These are phyloP conservation scores for Xylariaceae sp. DNA, from an alignment of 2,329 filamentous ascomycete genomes.

Conservation along the genomic window DNA sequence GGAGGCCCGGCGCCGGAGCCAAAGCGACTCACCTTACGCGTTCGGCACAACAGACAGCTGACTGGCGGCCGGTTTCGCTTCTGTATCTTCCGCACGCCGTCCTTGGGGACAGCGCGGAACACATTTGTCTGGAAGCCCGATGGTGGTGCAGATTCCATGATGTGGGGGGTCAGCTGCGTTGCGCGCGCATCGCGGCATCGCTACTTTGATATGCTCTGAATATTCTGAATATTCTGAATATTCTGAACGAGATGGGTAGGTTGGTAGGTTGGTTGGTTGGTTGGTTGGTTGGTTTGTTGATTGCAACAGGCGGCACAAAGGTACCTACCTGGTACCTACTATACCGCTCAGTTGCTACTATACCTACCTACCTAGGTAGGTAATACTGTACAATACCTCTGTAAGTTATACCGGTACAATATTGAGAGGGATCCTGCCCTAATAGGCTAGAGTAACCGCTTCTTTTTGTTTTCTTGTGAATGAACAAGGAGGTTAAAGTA, in stretches of 20 bases:
- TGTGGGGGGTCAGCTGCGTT: conserved; percentile 23
- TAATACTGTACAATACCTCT: too few species aligned
- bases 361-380: not conserved
- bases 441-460: not conserved
- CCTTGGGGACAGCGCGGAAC: conserved; percentile 34
- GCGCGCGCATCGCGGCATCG: conserved; percentile 1
- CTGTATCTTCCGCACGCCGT: conserved; percentile 34
- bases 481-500: too few species aligned
- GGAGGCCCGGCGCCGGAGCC: not conserved
- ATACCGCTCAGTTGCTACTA: not conserved
- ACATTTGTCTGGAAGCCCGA: conserved; percentile 32
- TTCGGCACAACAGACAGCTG: conserved; percentile 33
- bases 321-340: not conserved
- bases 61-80: conserved; percentile 35
- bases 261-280: too few species aligned
- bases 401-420: too few species aligned
- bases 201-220: not conserved
- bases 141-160: conserved; percentile 30
- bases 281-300: too few species aligned
- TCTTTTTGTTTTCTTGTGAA: too few species aligned
- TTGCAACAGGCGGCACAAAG: not conserved
- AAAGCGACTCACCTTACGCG: conserved; percentile 30
- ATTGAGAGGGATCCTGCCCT: not conserved
- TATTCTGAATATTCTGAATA: not conserved
- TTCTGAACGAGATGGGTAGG: not conserved